Conservation (phyloP, 2,329 filamentous ascomycete genomes). For the Fusarium heterosporum region DNA sequence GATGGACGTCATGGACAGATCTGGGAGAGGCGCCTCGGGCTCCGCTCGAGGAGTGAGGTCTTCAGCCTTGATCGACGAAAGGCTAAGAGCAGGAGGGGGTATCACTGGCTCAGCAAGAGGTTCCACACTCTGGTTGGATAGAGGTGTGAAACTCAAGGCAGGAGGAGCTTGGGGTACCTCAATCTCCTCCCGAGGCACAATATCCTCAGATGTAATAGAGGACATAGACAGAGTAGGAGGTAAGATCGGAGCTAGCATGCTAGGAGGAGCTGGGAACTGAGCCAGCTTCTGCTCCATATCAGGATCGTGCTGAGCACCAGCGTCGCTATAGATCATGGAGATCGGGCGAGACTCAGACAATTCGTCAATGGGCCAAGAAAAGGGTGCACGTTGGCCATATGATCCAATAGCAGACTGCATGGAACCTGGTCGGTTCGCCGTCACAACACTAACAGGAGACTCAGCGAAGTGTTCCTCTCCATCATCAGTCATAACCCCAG, state of each 20-base stretch:
- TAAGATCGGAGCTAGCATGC: constrained; percentile 52
- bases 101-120: constrained; percentile 54
- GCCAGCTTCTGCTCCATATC: constrained; percentile 65
- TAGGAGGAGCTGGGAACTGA: constrained; percentile 66
- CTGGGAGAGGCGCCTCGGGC: constrained; percentile 41
- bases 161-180: constrained; percentile 49
- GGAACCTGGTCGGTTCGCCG: constrained; percentile 54
- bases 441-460: constrained; percentile 47
- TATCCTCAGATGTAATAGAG: constrained; percentile 56
- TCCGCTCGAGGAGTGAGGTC: constrained; percentile 47
- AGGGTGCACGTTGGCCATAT: constrained; percentile 40
- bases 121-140: constrained; percentile 55
- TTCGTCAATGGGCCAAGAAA: constrained; percentile 44
- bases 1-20: constrained; percentile 46
- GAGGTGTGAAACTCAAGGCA: constrained; percentile 50
- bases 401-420: constrained; percentile 56
- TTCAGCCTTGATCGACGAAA: constrained; percentile 47
- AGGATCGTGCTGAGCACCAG: constrained; percentile 62
- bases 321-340: constrained; percentile 67
- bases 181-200: constrained; percentile 58
- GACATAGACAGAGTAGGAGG: constrained; percentile 58
- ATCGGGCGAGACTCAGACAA: constrained; percentile 54
- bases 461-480: constrained; percentile 35
- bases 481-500: constrained; percentile 24
- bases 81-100: constrained; percentile 43